Conservation (phyloP, 2,329 filamentous ascomycete species). For the Scytalidium sp. region DNA sequence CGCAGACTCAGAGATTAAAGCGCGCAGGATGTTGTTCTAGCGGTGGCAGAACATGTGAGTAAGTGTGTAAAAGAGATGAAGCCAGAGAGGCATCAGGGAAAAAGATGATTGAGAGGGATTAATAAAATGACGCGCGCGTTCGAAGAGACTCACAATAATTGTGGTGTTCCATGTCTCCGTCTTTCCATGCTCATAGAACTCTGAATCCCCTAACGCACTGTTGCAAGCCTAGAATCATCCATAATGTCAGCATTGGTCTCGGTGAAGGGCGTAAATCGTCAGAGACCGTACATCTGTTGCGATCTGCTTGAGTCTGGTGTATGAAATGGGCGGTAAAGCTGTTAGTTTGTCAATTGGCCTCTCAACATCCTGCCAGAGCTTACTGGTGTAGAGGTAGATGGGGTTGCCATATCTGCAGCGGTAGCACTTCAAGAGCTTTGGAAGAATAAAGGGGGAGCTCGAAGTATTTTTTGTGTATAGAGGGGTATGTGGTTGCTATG, state of each 20-base stretch:
- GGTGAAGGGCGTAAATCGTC: conserved; percentile 12
- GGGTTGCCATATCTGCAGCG: conserved; percentile 19
- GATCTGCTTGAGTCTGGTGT: conserved; percentile 79
- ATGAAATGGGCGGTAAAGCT: conserved; percentile 64
- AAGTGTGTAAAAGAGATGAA: background rate
- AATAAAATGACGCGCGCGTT: too few species aligned
- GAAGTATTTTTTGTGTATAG: background rate
- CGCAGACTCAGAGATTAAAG: conserved; percentile 72
- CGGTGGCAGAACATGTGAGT: conserved; percentile 8
- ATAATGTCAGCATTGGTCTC: background rate
- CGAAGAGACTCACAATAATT: conserved; percentile 73
- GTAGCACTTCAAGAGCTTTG: background rate
- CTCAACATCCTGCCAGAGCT: conserved; percentile 1
- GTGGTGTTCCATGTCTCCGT: conserved; percentile 86
- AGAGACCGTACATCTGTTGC: conserved; percentile 66
- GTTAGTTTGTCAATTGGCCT: conserved; percentile 4
- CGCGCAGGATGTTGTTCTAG: conserved; percentile 73
- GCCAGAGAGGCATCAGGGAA: background rate
- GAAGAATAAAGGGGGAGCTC: background rate
- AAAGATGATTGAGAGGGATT: conserved; percentile 3
- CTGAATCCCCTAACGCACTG: conserved; percentile 67
- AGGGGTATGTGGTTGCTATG: background rate
- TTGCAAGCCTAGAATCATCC: conserved; percentile 80
- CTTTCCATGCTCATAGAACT: conserved; percentile 82
- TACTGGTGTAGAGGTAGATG: conserved; percentile 23